Percentiles rank a stretch among this genome's conserved stretches.
These are phyloP conservation scores for Rauvolfia tetraphylla DNA, from an alignment of 257 asterid species.

Conservation along the genomic window DNA sequence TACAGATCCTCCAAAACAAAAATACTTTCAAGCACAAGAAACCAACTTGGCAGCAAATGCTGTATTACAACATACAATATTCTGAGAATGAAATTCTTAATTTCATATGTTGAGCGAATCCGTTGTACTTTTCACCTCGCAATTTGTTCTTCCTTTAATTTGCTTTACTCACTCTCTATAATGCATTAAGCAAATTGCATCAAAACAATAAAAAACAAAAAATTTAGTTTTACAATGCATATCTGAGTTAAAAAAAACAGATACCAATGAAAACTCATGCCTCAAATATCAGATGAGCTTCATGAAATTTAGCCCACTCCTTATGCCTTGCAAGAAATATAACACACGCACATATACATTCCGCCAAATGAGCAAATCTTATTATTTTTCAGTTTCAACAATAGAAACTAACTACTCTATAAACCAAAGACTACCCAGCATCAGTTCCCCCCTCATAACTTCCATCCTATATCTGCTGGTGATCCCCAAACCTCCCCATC, in stretches of 20 bases:
- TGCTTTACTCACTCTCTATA: not conserved
- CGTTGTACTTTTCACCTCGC: not conserved
- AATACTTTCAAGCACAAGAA: not conserved
- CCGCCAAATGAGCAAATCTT: too few species aligned
- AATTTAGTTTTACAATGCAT: not conserved
- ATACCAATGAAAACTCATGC: conserved; percentile 1
- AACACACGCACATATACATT: too few species aligned
- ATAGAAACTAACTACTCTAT: not conserved
- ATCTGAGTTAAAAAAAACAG: not conserved
- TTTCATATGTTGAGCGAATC: not conserved
- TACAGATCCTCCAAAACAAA: not conserved
- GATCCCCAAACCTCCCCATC: too few species aligned
- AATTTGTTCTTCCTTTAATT: too few species aligned
- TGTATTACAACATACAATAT: not conserved
- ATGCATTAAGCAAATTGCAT: not conserved
- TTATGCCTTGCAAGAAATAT: not conserved
- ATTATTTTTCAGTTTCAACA: not conserved
- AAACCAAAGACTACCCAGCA: not conserved
- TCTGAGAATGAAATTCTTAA: not conserved
- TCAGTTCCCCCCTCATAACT: not conserved
- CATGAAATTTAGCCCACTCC: not conserved
- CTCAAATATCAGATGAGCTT: not conserved
- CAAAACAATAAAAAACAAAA: not conserved
- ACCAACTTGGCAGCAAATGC: not conserved
- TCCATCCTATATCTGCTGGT: not conserved